Evolutionary conservation across 2,329 filamentous ascomycete species (phyloP), one percentile per base, ranked within the genome.

Genomic region (Verticillium nubilum): DNA sequence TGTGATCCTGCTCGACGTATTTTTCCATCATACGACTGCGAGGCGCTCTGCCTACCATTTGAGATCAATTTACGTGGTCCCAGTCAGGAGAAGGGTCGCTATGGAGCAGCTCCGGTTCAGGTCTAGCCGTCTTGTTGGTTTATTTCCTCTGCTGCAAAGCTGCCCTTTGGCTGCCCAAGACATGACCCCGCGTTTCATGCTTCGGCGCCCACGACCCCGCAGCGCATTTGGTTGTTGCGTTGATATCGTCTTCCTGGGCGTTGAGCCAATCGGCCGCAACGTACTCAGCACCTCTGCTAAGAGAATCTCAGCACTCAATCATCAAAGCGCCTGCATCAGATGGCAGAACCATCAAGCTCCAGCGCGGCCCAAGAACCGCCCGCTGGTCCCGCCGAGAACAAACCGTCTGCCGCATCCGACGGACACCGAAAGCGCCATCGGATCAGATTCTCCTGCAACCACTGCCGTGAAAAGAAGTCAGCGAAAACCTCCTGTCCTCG

Each of bases 401-500:
- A 19, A 50, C n/a, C 42, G 19, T 50, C 57, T n/a, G 25, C 31
- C 58, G 56, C 50, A 56, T 33, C n/a, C 47, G 58, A 53, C 19
- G 65, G 63, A 28, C 62, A 62, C 4, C 70, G 67, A 61, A 69
- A 71, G 63, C 64, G 70, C 53, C 72, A 68, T 58, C 67, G 71
- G 10, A 68, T 72, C 47, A 61, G 69, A 1, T 70, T 71, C 59
- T 73, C 71, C 1, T 73, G 71, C 64, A 71, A 66, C 2, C 68
- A 64, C 10, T 73, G 71, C 58, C 67, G 71, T 10, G 70, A 72
- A 25, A 73, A 73, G 58, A 73, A 73, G 71, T 72, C 33, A 65
- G 67, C 59, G 13, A 15, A 29, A 3, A 23, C 17, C 33, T 42
- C n/a, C 19, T n/a, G 9, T 10, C 23, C 58, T 33, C 23, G 17